Evolutionary conservation across 805 yeast genomes (phyloP), one percentile per base, ranked within the genome.

Genomic region (Candida ficus): DNA sequence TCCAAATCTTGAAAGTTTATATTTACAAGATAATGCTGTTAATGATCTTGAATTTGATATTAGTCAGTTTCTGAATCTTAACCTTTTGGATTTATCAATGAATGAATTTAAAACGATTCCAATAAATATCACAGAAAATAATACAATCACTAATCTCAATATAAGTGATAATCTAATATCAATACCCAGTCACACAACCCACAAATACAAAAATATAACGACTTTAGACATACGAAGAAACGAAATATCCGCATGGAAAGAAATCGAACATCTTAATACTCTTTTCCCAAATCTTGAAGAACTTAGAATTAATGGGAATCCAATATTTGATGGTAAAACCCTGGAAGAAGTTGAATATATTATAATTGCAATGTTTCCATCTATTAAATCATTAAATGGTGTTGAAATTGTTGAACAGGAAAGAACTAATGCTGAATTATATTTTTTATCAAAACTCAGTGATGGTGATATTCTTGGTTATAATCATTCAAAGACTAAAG

Each of bases 341-440:
- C 32, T 46, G 11, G 58, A 55, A 18, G 58, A 55, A n/a, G 54
- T 42, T 17, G 54, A 57, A 48, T 52, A 56, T 18, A 49, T 64
- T 32, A 47, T 75, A 3, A 67, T 82, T 16, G 80, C 79, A 1
- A 60, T 84, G 20, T 58, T 65, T 31, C 60, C 63, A 1, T 39
- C 45, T 0, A 32, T 82, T 2, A 29, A 35, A 1, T 61, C 58
- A 19, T 59, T 88, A 12, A 79, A 89, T 52, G 95, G 95, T 1
- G 68, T 78, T 0, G 37, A 28, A 0, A 61, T 86, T 8, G 53
- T 63, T 3, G 41, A 33, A 0, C 67, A 60, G 2, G 83, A 79
- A 36, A 66, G 88, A 14, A 48, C 43, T 6, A 83, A 80, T 47
- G 82, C 85, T 1, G 95, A 88, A 56, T 55, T 84, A 5, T 86